Evolutionary conservation across 441 rosid genomes (phyloP).

Genomic region (Pelargonium exstipulatum): DNA sequence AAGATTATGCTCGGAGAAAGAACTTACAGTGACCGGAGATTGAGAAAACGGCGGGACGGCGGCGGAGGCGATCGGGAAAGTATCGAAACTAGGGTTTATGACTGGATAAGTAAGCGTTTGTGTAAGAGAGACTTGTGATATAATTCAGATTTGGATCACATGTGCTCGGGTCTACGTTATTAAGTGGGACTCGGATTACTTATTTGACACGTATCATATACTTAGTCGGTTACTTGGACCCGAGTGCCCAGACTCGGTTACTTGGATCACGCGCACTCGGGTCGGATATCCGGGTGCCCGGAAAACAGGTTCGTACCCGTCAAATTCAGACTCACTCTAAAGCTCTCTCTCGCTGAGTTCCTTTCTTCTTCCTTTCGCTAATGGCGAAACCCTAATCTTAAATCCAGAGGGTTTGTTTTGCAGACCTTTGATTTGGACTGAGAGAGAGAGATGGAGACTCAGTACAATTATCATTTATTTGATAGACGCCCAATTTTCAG

Average conservation of each 20-base stretch:
- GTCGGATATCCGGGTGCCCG: too few relatives aligned
- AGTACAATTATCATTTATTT: constrained; percentile 49
- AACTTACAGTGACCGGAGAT: neutral
- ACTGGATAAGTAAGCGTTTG: neutral
- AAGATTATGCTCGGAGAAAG: neutral
- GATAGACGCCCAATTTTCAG: constrained; percentile 65
- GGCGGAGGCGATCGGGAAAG: neutral
- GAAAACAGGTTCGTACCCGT: too few relatives aligned
- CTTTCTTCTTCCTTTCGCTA: neutral
- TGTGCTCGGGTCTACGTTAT: neutral
- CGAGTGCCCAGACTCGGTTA: too few relatives aligned
- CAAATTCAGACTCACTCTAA: too few relatives aligned
- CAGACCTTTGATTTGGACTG: neutral
- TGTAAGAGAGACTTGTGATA: neutral
- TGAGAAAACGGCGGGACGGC: neutral
- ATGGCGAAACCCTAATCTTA: constrained; percentile 8
- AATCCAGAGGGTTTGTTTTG: neutral
- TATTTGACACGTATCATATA: neutral
- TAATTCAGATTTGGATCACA: neutral
- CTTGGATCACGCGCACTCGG: too few relatives aligned
- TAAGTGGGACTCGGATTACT: neutral
- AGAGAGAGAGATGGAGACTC: constrained; percentile 36
- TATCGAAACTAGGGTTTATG: neutral
- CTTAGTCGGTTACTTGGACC: too few relatives aligned
- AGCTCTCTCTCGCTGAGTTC: too few relatives aligned